Evolutionary conservation across 1,284 basidiomycete genomes (phyloP).

Genomic region (Cryptococcus jaspeensis): DNA sequence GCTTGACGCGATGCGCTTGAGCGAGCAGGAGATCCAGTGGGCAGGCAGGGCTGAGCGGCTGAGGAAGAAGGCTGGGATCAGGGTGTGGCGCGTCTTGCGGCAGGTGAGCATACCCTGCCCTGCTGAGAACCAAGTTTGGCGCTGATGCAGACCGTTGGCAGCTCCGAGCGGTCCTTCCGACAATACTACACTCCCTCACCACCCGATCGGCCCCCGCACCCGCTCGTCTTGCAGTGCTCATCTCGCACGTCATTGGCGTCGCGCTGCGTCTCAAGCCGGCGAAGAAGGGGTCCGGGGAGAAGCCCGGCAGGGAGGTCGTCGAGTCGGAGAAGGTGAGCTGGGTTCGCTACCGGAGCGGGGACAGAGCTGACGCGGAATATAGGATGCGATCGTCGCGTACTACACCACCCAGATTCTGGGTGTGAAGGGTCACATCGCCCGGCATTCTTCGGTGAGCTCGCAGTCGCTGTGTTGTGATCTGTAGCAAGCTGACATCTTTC

Average conservation of each 20-base stretch:
- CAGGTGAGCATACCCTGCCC: conserved; percentile 15
- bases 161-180: conserved; percentile 30
- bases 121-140: neutral
- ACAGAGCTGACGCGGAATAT: neutral
- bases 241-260: conserved; percentile 44
- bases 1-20: conserved; percentile 35
- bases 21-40: conserved; percentile 18
- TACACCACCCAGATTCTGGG: conserved; percentile 44
- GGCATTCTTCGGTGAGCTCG: conserved; percentile 29
- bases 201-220: conserved; percentile 28
- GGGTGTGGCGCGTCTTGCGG: conserved; percentile 40
- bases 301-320: conserved; percentile 21
- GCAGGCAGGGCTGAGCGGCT: conserved; percentile 22
- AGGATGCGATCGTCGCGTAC: conserved; percentile 37
- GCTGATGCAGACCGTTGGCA: conserved; percentile 5
- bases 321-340: conserved; percentile 35
- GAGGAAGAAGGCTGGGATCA: conserved; percentile 34
- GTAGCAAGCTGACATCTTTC: conserved; percentile 1
- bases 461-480: neutral
- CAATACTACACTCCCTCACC: conserved; percentile 32
- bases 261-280: conserved; percentile 31
- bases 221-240: conserved; percentile 31
- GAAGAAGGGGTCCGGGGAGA: conserved; percentile 17
- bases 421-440: conserved; percentile 37
- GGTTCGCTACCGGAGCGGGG: neutral